These are phyloP conservation scores for Rosa lucieae DNA, from an alignment of 306 rosid genomes.

Conservation along the genomic window DNA sequence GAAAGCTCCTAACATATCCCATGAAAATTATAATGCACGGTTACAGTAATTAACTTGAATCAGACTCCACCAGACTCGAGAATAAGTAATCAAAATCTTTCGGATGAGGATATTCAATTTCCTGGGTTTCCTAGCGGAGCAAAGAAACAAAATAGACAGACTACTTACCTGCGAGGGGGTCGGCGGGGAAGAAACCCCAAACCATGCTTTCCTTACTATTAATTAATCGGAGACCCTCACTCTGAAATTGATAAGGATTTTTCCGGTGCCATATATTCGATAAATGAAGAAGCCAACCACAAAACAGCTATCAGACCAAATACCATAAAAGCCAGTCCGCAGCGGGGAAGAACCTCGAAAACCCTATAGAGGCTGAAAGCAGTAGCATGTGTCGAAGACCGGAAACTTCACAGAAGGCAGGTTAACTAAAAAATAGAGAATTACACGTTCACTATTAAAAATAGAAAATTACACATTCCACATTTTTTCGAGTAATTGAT, in stretches of 20 bases:
- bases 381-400: too few species aligned
- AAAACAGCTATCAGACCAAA: too few species aligned
- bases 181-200: constrained; percentile 78
- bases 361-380: too few species aligned
- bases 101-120: not conserved
- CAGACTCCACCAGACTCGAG: not conserved
- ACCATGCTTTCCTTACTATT: constrained; percentile 52
- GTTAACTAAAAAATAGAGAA: too few species aligned
- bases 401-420: too few species aligned
- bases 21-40: not conserved
- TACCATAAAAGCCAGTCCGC: too few species aligned
- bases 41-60: not conserved
- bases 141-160: not conserved
- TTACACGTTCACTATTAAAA: too few species aligned
- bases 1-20: not conserved
- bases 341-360: too few species aligned
- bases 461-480: too few species aligned
- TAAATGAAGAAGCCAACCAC: not conserved
- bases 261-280: constrained; percentile 1
- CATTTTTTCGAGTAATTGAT: too few species aligned
- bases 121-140: not conserved
- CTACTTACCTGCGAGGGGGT: constrained; percentile 58
- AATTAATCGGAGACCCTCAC: not conserved
- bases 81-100: not conserved
- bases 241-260: not conserved